Evolutionary conservation across 495 filamentous ascomycete species (phyloP).

Genomic region (Talaromyces proteolyticus): DNA sequence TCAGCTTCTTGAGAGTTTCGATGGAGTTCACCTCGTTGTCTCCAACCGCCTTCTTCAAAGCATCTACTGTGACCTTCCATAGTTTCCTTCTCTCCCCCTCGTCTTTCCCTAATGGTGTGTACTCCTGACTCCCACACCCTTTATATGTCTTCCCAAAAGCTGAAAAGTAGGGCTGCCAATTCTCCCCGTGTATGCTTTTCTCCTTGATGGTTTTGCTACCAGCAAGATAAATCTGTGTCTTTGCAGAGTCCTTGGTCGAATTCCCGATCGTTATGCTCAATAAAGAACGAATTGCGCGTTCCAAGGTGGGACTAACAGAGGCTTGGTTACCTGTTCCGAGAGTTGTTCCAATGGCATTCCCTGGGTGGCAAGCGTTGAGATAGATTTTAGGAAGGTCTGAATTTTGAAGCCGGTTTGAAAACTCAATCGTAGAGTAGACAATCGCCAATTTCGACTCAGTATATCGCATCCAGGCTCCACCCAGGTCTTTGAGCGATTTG

Average conservation of each 20-base stretch:
- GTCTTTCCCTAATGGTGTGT: slow-evolving; percentile 9
- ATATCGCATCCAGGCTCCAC: slow-evolving; percentile 7
- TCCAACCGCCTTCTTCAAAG: slow-evolving; percentile 9
- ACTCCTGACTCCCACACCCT: slow-evolving; percentile 7
- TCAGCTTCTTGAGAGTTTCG: slow-evolving; percentile 7
- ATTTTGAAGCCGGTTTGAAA: slow-evolving; percentile 7
- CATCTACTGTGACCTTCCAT: slow-evolving; percentile 11
- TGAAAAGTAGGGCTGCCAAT: slow-evolving; percentile 11
- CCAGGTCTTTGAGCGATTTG: slow-evolving; percentile 5
- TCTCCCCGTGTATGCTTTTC: slow-evolving; percentile 10
- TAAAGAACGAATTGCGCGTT: not conserved
- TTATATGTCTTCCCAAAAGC: slow-evolving; percentile 5
- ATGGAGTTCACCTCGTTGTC: slow-evolving; percentile 7
- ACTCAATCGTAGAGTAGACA: slow-evolving; percentile 10
- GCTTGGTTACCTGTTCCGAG: not conserved
- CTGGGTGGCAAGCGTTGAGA: slow-evolving; percentile 14
- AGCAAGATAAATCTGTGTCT: slow-evolving; percentile 16
- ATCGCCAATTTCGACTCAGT: slow-evolving; percentile 9
- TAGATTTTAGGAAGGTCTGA: slow-evolving; percentile 8
- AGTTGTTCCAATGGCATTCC: slow-evolving; percentile 1
- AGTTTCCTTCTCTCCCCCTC: slow-evolving; percentile 9
- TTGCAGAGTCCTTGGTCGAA: slow-evolving; percentile 9
- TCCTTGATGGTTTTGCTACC: slow-evolving; percentile 7
- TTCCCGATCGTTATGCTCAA: slow-evolving; percentile 7
- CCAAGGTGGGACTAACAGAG: slow-evolving; percentile 1